Evolutionary conservation across 1,139 yeast species (phyloP).

Genomic region (Diutina ranongensis): DNA sequence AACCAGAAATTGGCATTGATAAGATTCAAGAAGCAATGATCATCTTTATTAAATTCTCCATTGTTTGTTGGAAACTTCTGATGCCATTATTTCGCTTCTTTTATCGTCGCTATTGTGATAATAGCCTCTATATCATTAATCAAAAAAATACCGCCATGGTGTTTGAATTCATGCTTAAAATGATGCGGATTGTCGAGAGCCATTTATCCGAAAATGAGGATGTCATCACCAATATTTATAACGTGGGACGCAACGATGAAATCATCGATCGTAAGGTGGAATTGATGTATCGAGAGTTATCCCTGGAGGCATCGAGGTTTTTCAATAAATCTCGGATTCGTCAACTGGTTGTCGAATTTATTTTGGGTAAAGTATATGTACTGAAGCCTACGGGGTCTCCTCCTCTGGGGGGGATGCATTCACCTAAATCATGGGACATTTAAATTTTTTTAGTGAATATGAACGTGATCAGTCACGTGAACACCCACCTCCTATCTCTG

Average conservation of each 20-base stretch:
- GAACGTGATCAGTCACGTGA: no score
- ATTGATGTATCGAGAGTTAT: neutral
- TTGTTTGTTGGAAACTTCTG: conserved; percentile 3
- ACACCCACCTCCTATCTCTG: no score
- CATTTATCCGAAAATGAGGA: neutral
- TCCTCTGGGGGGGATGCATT: no score
- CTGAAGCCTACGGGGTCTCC: neutral
- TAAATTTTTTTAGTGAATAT: no score
- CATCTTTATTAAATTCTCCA: neutral
- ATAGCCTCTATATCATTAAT: neutral
- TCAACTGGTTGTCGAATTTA: neutral
- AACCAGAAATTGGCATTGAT: neutral
- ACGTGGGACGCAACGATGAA: neutral
- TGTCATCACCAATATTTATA: neutral
- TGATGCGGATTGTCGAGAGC: neutral
- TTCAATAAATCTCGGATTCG: neutral
- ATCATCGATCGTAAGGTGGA: neutral
- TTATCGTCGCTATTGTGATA: neutral
- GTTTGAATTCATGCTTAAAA: neutral
- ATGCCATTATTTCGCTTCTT: conserved; percentile 6
- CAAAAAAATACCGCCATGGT: neutral
- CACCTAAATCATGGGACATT: no score
- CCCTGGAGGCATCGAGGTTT: neutral
- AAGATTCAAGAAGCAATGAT: neutral
- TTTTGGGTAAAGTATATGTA: neutral